Percentiles rank a stretch among this genome's conserved stretches.
These are phyloP conservation scores for Posidonia australis DNA, from an alignment of 106 monocot genomes.

Conservation along the genomic window DNA sequence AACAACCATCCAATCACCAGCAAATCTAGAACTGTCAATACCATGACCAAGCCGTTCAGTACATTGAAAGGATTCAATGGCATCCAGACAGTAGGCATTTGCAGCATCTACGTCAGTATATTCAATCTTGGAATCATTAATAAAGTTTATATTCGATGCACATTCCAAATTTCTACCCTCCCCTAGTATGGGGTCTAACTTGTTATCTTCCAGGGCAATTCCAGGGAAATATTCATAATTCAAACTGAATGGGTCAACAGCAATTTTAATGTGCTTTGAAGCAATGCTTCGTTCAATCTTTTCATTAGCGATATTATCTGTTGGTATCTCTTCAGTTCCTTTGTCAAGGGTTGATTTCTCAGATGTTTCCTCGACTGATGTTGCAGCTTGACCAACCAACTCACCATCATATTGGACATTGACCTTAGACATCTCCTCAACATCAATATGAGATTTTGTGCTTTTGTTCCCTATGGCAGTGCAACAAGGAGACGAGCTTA, in stretches of 20 bases:
- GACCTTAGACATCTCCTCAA: not conserved
- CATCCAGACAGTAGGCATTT: not conserved
- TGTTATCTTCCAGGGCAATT: conserved; percentile 7
- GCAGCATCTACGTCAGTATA: conserved; percentile 5
- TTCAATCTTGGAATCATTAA: conserved; percentile 5
- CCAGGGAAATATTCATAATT: conserved; percentile 2
- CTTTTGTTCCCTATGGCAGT: not conserved
- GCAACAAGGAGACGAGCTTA: not conserved
- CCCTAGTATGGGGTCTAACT: conserved; percentile 6
- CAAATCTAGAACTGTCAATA: conserved; percentile 5
- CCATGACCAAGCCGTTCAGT: conserved; percentile 1
- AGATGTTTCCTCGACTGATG: not conserved
- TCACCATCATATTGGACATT: not conserved
- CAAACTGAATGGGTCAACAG: not conserved
- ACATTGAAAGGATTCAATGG: conserved; percentile 3
- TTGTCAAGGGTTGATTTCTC: not conserved
- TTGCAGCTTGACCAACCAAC: not conserved
- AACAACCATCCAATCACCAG: conserved; percentile 54
- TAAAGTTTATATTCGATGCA: conserved; percentile 10
- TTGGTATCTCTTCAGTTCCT: not conserved
- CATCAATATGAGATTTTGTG: not conserved
- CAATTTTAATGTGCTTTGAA: not conserved
- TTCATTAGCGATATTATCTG: not conserved
- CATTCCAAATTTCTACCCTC: conserved; percentile 12
- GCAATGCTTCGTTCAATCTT: conserved; percentile 16